phyloP scores from a whole-genome alignment of 352 stramenopile species.

The Nothophytophthora sp. region DNA sequence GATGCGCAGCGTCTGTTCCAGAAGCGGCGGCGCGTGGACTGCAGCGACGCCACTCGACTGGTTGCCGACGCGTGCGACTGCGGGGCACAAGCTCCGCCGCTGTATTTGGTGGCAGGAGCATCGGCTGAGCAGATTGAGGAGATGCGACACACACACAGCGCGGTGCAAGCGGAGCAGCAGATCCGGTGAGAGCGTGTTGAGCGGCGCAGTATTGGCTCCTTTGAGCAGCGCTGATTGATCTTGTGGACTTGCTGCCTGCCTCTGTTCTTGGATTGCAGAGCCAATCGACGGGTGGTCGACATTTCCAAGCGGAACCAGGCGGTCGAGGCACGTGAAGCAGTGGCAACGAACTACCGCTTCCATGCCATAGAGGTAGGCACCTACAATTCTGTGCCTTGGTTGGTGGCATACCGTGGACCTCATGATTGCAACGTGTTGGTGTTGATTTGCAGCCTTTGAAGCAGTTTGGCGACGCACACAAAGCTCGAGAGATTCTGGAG shows the following conservation, averaged over 20 bases:
- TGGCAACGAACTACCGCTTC: slow-evolving; percentile 62
- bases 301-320: slow-evolving; percentile 55
- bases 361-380: slow-evolving; percentile 58
- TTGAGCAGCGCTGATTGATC: too few relatives aligned
- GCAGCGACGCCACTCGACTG: slow-evolving; percentile 10
- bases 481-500: slow-evolving; percentile 80
- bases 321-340: slow-evolving; percentile 35
- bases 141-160: slow-evolving; percentile 50
- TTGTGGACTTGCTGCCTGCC: too few relatives aligned
- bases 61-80: slow-evolving; percentile 32
- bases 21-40: slow-evolving; percentile 49
- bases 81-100: slow-evolving; percentile 9
- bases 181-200: slow-evolving; percentile 64
- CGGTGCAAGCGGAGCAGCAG: slow-evolving; percentile 33
- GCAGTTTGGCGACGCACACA: slow-evolving; percentile 51
- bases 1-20: slow-evolving; percentile 68
- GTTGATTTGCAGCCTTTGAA: slow-evolving; percentile 28
- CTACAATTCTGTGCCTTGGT: too few relatives aligned
- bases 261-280: too few relatives aligned
- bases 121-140: slow-evolving; percentile 43
- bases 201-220: too few relatives aligned
- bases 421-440: background rate
- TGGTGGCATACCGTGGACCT: too few relatives aligned
- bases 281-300: slow-evolving; percentile 53
- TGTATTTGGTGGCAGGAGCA: slow-evolving; percentile 54